phyloP scores from a whole-genome alignment of 2,329 filamentous ascomycete species.

The Diaporthe sp. region DNA sequence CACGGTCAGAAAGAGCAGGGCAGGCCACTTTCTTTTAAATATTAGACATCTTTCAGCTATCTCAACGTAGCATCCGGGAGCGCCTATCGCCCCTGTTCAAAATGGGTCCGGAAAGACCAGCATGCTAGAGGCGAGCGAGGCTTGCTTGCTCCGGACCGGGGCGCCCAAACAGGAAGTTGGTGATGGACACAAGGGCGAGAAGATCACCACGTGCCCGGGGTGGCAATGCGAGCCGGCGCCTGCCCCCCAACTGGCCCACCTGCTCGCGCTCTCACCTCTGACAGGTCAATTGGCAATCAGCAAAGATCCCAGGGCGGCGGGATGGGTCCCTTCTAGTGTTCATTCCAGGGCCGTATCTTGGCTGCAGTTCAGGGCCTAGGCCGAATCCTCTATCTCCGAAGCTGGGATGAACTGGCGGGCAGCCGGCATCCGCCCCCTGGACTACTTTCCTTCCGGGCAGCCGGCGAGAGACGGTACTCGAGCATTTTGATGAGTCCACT shows the following conservation, averaged over 20 bases:
- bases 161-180: slow-evolving; percentile 25
- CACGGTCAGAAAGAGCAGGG: not conserved
- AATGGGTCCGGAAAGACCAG: slow-evolving; percentile 29
- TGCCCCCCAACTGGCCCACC: slow-evolving; percentile 42
- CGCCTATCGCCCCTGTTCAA: slow-evolving; percentile 21
- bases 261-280: slow-evolving; percentile 45
- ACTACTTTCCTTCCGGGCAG: not conserved
- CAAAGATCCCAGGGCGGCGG: not conserved
- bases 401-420: slow-evolving; percentile 31
- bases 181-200: not conserved
- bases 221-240: not conserved
- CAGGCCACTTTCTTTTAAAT: slow-evolving; percentile 1
- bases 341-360: slow-evolving; percentile 4
- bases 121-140: slow-evolving; percentile 3
- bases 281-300: slow-evolving; percentile 45
- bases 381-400: slow-evolving; percentile 25
- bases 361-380: not conserved
- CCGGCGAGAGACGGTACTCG: not conserved
- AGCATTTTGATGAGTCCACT: not conserved
- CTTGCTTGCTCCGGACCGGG: not conserved
- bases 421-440: not conserved
- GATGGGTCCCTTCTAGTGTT: slow-evolving; percentile 15
- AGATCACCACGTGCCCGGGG: slow-evolving; percentile 18
- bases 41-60: slow-evolving; percentile 3
- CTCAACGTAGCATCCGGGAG: slow-evolving; percentile 16